These are phyloP conservation scores for Lipomyces anomalus DNA, from an alignment of 805 yeast genomes.

Conservation along the genomic window DNA sequence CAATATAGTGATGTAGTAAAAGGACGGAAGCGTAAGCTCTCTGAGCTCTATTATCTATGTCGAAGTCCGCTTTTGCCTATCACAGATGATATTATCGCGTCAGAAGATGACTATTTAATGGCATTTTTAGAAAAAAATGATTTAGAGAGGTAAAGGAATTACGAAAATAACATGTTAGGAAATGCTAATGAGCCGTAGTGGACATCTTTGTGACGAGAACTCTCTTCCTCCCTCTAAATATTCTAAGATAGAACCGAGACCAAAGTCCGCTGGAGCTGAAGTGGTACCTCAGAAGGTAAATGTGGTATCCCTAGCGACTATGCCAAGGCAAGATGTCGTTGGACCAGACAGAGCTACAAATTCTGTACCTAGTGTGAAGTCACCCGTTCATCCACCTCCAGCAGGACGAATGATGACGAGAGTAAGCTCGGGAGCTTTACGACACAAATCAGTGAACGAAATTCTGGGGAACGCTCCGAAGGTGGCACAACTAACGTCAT, in stretches of 20 bases:
- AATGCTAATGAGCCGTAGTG: slow-evolving; percentile 20
- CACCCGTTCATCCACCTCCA: no score
- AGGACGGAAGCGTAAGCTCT: slow-evolving; percentile 51
- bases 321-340: background rate
- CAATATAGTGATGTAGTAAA: slow-evolving; percentile 38
- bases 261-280: background rate
- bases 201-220: slow-evolving; percentile 31
- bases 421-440: slow-evolving; percentile 26
- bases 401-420: slow-evolving; percentile 31
- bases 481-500: no score
- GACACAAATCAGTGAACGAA: slow-evolving; percentile 25
- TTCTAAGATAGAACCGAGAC: background rate
- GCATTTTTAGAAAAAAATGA: slow-evolving; percentile 50
- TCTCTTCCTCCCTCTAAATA: slow-evolving; percentile 29
- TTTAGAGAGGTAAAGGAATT: slow-evolving; percentile 41
- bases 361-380: no score
- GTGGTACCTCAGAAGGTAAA: no score
- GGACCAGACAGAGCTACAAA: background rate
- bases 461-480: slow-evolving; percentile 22
- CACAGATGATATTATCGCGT: slow-evolving; percentile 36
- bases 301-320: background rate
- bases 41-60: slow-evolving; percentile 54
- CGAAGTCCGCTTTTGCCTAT: slow-evolving; percentile 46
- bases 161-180: slow-evolving; percentile 24
- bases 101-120: slow-evolving; percentile 39